These are phyloP conservation scores for Byssothecium circinans DNA, from an alignment of 2,329 filamentous ascomycete species.

Conservation along the genomic window DNA sequence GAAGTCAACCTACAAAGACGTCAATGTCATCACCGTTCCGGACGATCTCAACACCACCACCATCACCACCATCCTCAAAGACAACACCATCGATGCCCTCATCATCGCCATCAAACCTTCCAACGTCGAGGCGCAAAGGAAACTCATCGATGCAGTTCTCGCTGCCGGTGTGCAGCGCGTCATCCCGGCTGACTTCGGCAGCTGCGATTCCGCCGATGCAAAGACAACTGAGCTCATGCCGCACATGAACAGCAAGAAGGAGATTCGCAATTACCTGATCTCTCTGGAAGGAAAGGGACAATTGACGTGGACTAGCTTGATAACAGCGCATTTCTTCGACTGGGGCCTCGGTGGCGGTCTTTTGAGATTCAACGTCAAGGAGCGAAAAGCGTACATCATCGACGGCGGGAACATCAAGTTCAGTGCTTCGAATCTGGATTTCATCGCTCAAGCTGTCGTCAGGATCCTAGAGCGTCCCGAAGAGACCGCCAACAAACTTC, in stretches of 20 bases:
- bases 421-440: constrained; percentile 55
- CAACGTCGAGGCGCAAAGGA: constrained; percentile 50
- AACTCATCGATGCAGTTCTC: constrained; percentile 61
- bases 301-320: constrained; percentile 64
- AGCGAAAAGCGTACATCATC: constrained; percentile 56
- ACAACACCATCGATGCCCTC: constrained; percentile 53
- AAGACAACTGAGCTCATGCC: constrained; percentile 51
- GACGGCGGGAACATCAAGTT: constrained; percentile 61
- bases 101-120: constrained; percentile 53
- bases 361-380: constrained; percentile 56
- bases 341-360: constrained; percentile 55
- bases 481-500: constrained; percentile 59
- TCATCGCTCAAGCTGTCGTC: constrained; percentile 58
- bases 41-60: constrained; percentile 40
- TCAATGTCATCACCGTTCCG: constrained; percentile 46
- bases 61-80: constrained; percentile 45
- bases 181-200: constrained; percentile 63
- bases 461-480: constrained; percentile 49
- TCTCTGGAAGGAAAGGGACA: constrained; percentile 47
- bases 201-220: constrained; percentile 47
- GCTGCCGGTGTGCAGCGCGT: constrained; percentile 62
- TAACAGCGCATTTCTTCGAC: constrained; percentile 65
- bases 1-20: constrained; percentile 44
- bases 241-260: constrained; percentile 56
- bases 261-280: constrained; percentile 46